Base-by-base conservation (phyloP, 371 early-diverging fungal genomes). In the Mucor plumbeus region DNA sequence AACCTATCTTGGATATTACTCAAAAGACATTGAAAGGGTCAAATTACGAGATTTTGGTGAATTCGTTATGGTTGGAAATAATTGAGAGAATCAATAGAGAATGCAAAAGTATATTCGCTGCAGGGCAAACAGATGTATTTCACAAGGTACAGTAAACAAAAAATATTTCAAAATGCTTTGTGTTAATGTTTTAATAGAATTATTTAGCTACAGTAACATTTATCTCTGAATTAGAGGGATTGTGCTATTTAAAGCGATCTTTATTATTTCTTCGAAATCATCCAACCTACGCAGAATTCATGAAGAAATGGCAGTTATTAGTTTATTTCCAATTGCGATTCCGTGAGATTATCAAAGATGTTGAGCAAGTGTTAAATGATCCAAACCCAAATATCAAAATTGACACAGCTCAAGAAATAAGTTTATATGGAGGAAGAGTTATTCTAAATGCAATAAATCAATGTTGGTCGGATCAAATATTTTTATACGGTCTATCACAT, bases 51-150 rank as follows among this genome's bases (percentile, higher is more conserved):
- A 75, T 92, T 9, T 74, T 92, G 15, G 87, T 87, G 8, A 88
- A 94, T 67, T 85, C 86, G 19, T 73, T 94, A 40, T 91, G 91
- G 87, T 72, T 76, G 4, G 83, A 86, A 47, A 72, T 87, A 0
- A 75, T 80, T 1, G 85, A 82, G 3, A 64, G 75, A 8, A 82
- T 94, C 14, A 70, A 83, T 35, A 79, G 80, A 31, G 78, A 84
- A 15, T 78, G 87, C 36, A 72, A 81, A 31, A 71, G 75, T 26
- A 88, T 92, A 44, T 90, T 89, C 70, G 86, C 85, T 40, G 80
- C 90, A n/a, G 93, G 91, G 2, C 88, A 88, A 54, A 89, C 93
- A 6, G 89, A 88, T 62, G 73, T 85, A 4, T 94, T 91, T 72
- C 92, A 92, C 67, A 78, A 83, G 81, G 91, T 88, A 72, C 38